Base-by-base conservation (phyloP, 495 filamentous ascomycete genomes). In the Gamarada debralockiae region DNA sequence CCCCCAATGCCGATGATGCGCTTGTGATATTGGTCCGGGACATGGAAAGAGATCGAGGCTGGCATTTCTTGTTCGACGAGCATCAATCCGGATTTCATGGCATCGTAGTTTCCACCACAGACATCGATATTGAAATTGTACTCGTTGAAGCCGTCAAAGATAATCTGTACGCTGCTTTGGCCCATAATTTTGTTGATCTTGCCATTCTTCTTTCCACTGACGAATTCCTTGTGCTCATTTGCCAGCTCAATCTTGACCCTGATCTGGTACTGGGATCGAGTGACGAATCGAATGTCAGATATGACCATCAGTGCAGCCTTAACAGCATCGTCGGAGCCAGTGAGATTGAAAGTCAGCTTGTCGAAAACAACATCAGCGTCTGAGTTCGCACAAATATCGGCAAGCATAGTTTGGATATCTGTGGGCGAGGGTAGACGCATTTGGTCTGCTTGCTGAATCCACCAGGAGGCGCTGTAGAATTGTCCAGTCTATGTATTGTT, bases 121-220 rank as follows among this genome's bases (percentile, higher is more conserved):
- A 99, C 92, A 61, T 97, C 93, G 48, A 99, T 97, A 65, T 96
- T 95, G 75, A 99, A 97, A 70, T 97, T 97, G 75, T 97, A 99
- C 73, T 97, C 95, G 70, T 95, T 95, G 73, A 97, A 97, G 49
- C 87, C 89, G 64, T 99, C 95, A 59, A 99, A 99, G 57, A 97
- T 91, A 58, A 99, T 97, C 71, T 99, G 93, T 4, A 99, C 93
- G 59, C 92, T 75, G 84, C 89, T 93, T 67, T 96, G 91, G 13
- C 91, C 91, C 95, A 99, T 97, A 65, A 99, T 99, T 80, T 99
- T 99, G 78, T 99, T 99, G 68, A 99, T 97, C 75, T 99, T 99
- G 71, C 93, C 93, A 61, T 97, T 97, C 77, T 97, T 99, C 74
- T 99, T 99, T 41, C 93, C 93, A 56, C 90, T 95, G 39, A 98